A percentile compares a stretch with the other conserved stretches of the same genome.
Evolutionary conservation across 2,329 filamentous ascomycete species (phyloP).

Genomic region (Drechslerella dactyloides): DNA sequence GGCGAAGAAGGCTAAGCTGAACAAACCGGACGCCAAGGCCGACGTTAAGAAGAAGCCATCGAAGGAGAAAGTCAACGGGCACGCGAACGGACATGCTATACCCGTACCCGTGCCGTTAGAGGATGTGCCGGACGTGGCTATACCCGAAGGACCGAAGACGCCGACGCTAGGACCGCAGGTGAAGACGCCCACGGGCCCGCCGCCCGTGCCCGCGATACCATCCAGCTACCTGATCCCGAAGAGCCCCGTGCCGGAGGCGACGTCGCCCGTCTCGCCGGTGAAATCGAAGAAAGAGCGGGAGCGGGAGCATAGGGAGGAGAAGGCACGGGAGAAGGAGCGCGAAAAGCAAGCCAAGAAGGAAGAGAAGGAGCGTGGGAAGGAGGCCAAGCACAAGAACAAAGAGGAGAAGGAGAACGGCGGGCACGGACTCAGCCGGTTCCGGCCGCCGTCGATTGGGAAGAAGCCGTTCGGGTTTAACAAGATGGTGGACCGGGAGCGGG

Average conservation of each 20-base stretch:
- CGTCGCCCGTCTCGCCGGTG: constrained; percentile 45
- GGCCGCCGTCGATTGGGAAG: constrained; percentile 43
- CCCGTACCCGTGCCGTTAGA: constrained; percentile 27
- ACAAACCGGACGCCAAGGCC: constrained; percentile 50
- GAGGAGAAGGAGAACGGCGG: constrained; percentile 46
- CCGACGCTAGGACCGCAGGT: constrained; percentile 48
- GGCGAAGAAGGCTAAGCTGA: constrained; percentile 49
- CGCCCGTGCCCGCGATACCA: constrained; percentile 50
- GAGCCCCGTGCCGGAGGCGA: constrained; percentile 34
- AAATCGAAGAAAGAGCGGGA: constrained; percentile 53
- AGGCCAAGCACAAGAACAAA: constrained; percentile 35
- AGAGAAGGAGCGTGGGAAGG: constrained; percentile 34
- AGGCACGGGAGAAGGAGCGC: constrained; percentile 51
- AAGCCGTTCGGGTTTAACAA: constrained; percentile 48
- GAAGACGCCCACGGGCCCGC: constrained; percentile 36
- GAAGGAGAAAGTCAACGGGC: constrained; percentile 49
- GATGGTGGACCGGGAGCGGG: constrained; percentile 38
- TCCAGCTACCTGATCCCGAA: constrained; percentile 36
- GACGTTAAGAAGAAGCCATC: constrained; percentile 52
- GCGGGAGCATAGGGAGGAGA: constrained; percentile 52
- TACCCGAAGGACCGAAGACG: constrained; percentile 36
- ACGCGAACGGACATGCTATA: constrained; percentile 40
- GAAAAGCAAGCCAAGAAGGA: constrained; percentile 50
- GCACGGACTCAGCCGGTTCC: constrained; percentile 45
- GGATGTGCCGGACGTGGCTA: constrained; percentile 49